These are phyloP conservation scores for Pythium dissimile DNA, from an alignment of 352 stramenopile species.

Conservation along the genomic window DNA sequence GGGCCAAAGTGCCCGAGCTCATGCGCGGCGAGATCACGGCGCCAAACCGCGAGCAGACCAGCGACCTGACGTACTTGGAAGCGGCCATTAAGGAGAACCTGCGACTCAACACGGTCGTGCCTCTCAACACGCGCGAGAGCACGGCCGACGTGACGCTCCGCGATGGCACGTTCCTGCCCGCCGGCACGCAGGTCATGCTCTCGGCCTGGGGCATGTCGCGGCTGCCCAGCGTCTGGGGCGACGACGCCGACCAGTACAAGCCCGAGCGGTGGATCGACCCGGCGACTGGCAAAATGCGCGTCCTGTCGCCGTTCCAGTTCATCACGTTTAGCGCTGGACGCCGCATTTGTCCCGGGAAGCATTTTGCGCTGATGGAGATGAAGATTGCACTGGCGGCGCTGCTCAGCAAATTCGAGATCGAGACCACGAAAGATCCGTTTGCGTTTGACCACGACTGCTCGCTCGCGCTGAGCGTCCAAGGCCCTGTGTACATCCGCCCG, in stretches of 20 bases:
- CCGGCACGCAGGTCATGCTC: conserved; percentile 48
- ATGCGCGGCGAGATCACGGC: conserved; percentile 13
- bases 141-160: conserved; percentile 46
- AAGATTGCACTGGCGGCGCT: conserved; percentile 47
- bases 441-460: conserved; percentile 16
- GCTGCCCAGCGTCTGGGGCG: conserved; percentile 40
- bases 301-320: conserved; percentile 61
- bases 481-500: conserved; percentile 7
- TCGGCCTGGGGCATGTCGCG: conserved; percentile 35
- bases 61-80: conserved; percentile 60
- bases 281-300: conserved; percentile 25
- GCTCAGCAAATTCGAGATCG: conserved; percentile 39
- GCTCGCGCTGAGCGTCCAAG: conserved; percentile 40
- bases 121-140: conserved; percentile 44
- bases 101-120: conserved; percentile 55
- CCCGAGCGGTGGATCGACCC: conserved; percentile 66
- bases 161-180: conserved; percentile 58
- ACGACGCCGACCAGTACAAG: conserved; percentile 59
- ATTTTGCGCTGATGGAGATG: conserved; percentile 57
- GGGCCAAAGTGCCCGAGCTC: conserved; percentile 33
- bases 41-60: conserved; percentile 38
- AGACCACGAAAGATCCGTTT: conserved; percentile 26
- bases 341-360: conserved; percentile 58
- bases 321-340: conserved; percentile 60
- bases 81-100: conserved; percentile 63